Base-by-base conservation (phyloP, 345 rosid genomes). In the Camelina hispida region DNA sequence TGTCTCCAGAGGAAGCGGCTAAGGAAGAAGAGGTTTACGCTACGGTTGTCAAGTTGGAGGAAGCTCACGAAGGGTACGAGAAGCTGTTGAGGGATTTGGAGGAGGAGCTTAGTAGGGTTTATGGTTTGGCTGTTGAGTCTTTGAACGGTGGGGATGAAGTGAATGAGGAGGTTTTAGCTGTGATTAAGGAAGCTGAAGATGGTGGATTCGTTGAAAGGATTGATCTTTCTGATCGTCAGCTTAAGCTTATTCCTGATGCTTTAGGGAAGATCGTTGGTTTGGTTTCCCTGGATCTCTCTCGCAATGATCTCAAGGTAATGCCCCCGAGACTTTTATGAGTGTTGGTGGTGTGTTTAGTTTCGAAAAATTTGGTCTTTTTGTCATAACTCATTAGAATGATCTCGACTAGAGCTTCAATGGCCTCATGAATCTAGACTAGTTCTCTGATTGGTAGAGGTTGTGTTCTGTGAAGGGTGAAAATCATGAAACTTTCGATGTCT, bases 171-270 rank as follows among this genome's bases (percentile, higher is more conserved):
- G 90, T 92, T 38, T 82, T 85, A 15, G 69, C 53, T 58, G 74
- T 87, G 37, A 69, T 89, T 42, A 72, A 76, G 65, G 82, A 84
- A 37, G 85, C 79, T 2, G 90, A 81, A 34, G 68, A 59, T 30
- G 75, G 76, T 55, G 83, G 68, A 17, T 18, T 9, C 6, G 72
- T 88, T 63, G 93, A 89, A 67, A 87, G 79, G 72, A 79, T 89
- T 7, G 91, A 89, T 68, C 87, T 95, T 63, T 81, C 91, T 18
- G 85, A 83, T 53, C 79, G 89, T 62, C 78, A 62, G 72, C 68
- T 95, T 69, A 87, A 81, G 83, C 28, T 87, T 23, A 64, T 95
- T 66, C 99, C 98, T 4, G 91, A 89, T 80, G 93, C 90, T 17
- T 85, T 92, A 17, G 89, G 88, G 62, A 89, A 81, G 78, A 77